Evolutionary conservation across 2,329 filamentous ascomycete species (phyloP), one percentile per base, ranked within the genome.

Genomic region (Monilinia fructicola): DNA sequence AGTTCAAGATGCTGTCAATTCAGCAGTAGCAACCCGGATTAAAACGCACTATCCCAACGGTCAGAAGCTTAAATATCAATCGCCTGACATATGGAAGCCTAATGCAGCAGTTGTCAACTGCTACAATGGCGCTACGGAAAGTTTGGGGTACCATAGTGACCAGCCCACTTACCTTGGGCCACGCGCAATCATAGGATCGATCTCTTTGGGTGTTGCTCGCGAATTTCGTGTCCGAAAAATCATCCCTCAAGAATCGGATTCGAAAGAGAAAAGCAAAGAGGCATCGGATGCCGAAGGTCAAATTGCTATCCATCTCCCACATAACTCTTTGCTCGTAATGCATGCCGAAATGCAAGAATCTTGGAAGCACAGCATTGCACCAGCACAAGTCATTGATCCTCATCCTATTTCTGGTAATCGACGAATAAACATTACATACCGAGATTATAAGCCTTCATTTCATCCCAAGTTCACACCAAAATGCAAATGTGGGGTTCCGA

Each of bases 271-370:
- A 64, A 52, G 64, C 64, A 77, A 79, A 54, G 76, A 78, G 69
- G 79, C 82, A 16, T 80, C 84, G 1, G 89, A 95, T 70, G 83
- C 84, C 0, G 87, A 91, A 74, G 94, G 93, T 4, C 93, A 97
- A 76, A 94, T 98, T 67, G 88, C 92, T 0, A 95, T 98, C 54
- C 92, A 97, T 73, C 86, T 98, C 0, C 94, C 94, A 0, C 95
- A 98, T 78, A 98, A 98, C 77, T 96, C 92, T 0, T 84, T 98
- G 0, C 83, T 99, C 0, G 83, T 98, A 12, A 98, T 99, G 95
- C 93, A 98, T 74, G 93, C 94, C 0, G 92, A 96, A 76, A 98
- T 97, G 92, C 94, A 98, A 75, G 94, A 98, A 75, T 89, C 91
- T 75, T 98, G 93, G 93, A 98, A 97, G 77, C 95, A 99, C 77